phyloP scores from a whole-genome alignment of 345 rosid species.

The Cardamine resedifolia region DNA sequence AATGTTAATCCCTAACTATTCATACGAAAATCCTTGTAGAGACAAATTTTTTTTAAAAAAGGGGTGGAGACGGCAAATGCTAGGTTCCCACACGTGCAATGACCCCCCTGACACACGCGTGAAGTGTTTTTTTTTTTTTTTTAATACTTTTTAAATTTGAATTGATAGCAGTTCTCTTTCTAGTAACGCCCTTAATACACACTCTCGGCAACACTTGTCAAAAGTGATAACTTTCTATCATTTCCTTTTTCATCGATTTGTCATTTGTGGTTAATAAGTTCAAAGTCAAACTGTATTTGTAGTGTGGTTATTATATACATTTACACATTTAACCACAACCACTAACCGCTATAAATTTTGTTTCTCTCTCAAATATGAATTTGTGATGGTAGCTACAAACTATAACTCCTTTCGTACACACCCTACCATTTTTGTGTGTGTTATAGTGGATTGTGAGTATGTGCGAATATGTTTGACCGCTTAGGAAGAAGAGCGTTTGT shows the following conservation, averaged over 20 bases:
- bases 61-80: neutral
- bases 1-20: slow-evolving; percentile 4
- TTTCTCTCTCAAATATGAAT: neutral
- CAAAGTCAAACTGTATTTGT: neutral
- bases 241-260: neutral
- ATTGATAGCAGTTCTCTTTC: neutral
- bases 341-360: too few species aligned
- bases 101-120: slow-evolving; percentile 2
- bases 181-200: neutral
- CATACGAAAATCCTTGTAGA: neutral
- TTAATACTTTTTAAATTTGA: neutral
- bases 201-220: slow-evolving; percentile 22
- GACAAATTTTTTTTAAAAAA: neutral
- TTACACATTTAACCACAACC: neutral
- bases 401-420: neutral
- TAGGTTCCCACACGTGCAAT: neutral
- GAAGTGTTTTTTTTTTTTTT: neutral
- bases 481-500: neutral
- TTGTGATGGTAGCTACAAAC: neutral
- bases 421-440: neutral
- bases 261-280: neutral
- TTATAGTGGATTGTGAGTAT: neutral
- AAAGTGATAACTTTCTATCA: neutral
- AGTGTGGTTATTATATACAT: neutral
- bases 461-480: slow-evolving; percentile 1